Evolutionary conservation across 176 grass and related monocot species (phyloP).

Genomic region (Carex myosuroides): DNA sequence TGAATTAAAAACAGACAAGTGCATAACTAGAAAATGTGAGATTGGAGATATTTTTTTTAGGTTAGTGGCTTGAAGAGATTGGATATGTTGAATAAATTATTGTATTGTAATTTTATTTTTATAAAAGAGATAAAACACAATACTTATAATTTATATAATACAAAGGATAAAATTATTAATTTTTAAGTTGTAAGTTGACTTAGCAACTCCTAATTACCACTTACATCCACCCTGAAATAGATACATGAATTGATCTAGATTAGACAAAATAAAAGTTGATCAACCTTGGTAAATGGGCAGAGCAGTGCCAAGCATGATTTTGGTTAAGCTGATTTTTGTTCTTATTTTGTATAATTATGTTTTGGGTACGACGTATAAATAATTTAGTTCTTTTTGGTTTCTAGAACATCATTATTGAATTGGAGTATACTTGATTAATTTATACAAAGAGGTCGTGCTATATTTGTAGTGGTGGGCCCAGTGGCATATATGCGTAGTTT

Average conservation of each 20-base stretch:
- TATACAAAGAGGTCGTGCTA: neutral
- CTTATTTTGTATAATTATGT: neutral
- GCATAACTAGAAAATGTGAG: too few relatives aligned
- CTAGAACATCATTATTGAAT: neutral
- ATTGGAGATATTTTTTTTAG: too few relatives aligned
- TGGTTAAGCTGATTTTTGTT: neutral
- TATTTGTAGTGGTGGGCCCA: neutral
- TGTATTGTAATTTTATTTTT: too few relatives aligned
- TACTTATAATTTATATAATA: too few relatives aligned
- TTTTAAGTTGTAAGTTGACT: too few relatives aligned
- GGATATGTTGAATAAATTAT: too few relatives aligned
- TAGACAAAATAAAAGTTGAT: neutral
- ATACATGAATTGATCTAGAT: neutral
- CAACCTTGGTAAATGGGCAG: neutral
- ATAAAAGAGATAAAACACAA: too few relatives aligned
- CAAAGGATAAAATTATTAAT: too few relatives aligned
- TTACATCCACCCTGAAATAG: too few relatives aligned
- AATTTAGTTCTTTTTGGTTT: neutral
- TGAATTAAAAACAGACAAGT: too few relatives aligned
- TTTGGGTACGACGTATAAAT: neutral
- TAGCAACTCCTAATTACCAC: too few relatives aligned
- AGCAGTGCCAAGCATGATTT: neutral
- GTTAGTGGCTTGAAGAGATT: too few relatives aligned
- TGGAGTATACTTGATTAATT: neutral
- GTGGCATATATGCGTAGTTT: neutral